Evolutionary conservation across 2,329 filamentous ascomycete genomes (phyloP), one percentile per base, ranked within the genome.

Genomic region (Colletotrichum sansevieriae): DNA sequence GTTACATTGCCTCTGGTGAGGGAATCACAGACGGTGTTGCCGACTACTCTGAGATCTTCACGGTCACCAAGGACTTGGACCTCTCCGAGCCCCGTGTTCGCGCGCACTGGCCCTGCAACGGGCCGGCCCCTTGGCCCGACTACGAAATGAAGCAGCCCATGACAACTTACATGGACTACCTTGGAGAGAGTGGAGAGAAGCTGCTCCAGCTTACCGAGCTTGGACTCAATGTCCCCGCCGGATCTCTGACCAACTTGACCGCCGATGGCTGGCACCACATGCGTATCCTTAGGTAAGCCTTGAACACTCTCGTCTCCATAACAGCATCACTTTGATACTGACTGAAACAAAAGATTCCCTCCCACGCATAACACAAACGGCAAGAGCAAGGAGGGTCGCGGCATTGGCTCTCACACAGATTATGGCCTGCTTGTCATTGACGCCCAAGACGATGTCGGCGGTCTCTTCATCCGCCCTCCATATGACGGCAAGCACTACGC

Each of bases 41-140:
- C 15, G 84, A 86, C 72, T 85, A 85, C 71, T 84, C 81, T 1
- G 84, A 86, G 73, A 84, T 86, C 37, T 86, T 85, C 68, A 86
- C 84, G 2, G 81, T 85, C 18, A 85, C 81, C 12, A 85, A 85
- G 66, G 83, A 85, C 56, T 74, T 86, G 7, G 72, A 74, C 4
- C 68, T 74, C 2, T 68, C 75, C 4, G 82, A 85, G 55, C 70
- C 73, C 1, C 76, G 83, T 2, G 83, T 84, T 3, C 72, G 72
- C 20, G 74, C 73, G 4, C 76, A 78, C 33, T 85, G 84, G 83
- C 84, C 83, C 0, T 85, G 82, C 70, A 84, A 86, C 68, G 84
- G 84, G 0, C 80, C 81, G 2, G 83, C 80, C 66, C 84, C 83
- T 0, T 86, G 84, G 84, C 82, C 83, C 0, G 80, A 83, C 47